A percentile compares a stretch with the other conserved stretches of the same genome.
Evolutionary conservation across 257 asterid species (phyloP).

Genomic region (Lantana camara): DNA sequence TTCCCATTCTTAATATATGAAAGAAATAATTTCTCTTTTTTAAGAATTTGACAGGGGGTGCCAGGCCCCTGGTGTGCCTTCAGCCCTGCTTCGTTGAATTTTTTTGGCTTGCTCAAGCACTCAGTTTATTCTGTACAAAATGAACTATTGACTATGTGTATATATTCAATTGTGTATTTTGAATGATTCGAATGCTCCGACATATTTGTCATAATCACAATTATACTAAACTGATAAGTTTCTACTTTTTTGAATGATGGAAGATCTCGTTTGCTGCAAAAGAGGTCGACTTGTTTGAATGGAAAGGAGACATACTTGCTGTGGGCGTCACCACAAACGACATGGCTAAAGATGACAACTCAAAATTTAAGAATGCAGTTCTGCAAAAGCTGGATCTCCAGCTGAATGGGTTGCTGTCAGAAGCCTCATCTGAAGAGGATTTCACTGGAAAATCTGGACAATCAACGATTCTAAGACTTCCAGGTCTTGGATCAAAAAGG

Average conservation of each 20-base stretch:
- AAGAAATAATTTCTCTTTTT: too few relatives aligned
- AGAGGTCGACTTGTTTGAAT: slow-evolving; percentile 79
- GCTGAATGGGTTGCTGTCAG: slow-evolving; percentile 77
- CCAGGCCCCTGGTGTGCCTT: too few relatives aligned
- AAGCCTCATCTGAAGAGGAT: slow-evolving; percentile 82
- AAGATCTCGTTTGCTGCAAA: slow-evolving; percentile 86
- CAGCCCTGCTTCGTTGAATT: too few relatives aligned
- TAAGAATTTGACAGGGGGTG: too few relatives aligned
- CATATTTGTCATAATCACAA: neutral
- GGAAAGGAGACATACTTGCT: slow-evolving; percentile 98
- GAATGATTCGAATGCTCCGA: neutral
- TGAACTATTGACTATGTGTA: too few relatives aligned
- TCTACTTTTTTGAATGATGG: slow-evolving; percentile 14
- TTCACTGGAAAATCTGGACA: slow-evolving; percentile 91
- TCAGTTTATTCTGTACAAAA: too few relatives aligned
- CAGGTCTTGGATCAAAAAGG: slow-evolving; percentile 80
- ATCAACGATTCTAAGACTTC: slow-evolving; percentile 75
- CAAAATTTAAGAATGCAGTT: slow-evolving; percentile 63
- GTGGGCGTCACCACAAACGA: slow-evolving; percentile 89
- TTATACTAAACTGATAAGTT: slow-evolving; percentile 19
- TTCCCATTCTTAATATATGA: too few relatives aligned
- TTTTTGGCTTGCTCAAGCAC: too few relatives aligned
- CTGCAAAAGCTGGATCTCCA: slow-evolving; percentile 77
- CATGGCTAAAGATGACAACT: slow-evolving; percentile 73
- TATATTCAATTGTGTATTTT: neutral